Evolutionary conservation across 306 rosid genomes (phyloP).

Genomic region (Vigna mungo): DNA sequence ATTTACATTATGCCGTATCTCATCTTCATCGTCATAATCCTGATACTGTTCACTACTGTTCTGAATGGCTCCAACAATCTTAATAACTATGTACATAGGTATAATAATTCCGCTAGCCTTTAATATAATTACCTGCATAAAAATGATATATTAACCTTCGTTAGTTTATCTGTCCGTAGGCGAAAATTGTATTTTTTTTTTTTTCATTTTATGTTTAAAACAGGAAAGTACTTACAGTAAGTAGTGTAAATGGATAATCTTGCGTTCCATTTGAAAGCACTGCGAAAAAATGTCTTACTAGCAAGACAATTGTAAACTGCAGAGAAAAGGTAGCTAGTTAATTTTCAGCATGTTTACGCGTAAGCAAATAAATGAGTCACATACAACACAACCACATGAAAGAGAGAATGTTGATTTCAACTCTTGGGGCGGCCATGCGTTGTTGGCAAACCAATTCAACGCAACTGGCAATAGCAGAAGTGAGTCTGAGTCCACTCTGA

Average conservation of each 20-base stretch:
- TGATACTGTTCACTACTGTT: conserved; percentile 47
- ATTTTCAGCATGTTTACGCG: conserved; percentile 9
- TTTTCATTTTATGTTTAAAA: background rate
- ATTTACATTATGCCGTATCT: conserved; percentile 41
- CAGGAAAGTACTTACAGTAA: conserved; percentile 62
- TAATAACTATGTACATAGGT: conserved; percentile 76
- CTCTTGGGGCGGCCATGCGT: conserved; percentile 1
- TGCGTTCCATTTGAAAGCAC: conserved; percentile 58
- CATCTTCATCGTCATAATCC: conserved; percentile 54
- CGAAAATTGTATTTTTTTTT: background rate
- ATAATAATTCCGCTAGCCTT: conserved; percentile 77
- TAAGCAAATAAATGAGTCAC: too few relatives aligned
- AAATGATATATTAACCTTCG: background rate
- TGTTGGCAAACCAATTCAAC: conserved; percentile 2
- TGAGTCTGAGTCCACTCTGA: conserved; percentile 26
- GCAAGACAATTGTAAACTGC: conserved; percentile 80
- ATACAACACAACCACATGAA: background rate
- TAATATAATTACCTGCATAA: conserved; percentile 59
- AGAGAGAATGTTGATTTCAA: background rate
- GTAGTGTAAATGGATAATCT: conserved; percentile 81
- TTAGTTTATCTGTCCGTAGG: background rate
- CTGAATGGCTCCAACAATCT: conserved; percentile 62
- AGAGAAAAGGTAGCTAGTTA: conserved; percentile 28
- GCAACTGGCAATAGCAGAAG: conserved; percentile 6
- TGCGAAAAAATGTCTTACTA: conserved; percentile 71